Conservation (phyloP, 345 rosid genomes). For the Syzygium oleosum region DNA sequence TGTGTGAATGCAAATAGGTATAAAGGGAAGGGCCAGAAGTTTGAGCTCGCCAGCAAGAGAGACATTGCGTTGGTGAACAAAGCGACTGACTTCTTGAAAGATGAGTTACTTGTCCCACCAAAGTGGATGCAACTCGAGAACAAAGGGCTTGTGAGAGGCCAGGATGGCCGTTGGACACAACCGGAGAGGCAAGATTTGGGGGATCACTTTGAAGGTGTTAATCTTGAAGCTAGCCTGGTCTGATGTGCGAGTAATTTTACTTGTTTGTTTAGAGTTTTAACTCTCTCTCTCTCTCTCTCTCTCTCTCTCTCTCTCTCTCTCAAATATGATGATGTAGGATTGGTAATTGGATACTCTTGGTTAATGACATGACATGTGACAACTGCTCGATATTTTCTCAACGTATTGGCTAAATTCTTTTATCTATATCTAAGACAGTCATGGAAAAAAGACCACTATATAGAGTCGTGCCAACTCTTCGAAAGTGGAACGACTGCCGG, state of each 20-base stretch:
- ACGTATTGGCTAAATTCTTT: neutral
- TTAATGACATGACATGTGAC: neutral
- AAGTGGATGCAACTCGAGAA: conserved; percentile 10
- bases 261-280: neutral
- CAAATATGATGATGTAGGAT: neutral
- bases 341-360: neutral
- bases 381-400: neutral
- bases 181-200: neutral
- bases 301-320: neutral
- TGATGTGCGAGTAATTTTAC: neutral
- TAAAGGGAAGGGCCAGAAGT: conserved; percentile 11
- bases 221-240: neutral
- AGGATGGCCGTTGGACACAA: conserved; percentile 4
- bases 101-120: conserved; percentile 4
- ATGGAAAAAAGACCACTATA: neutral
- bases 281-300: neutral
- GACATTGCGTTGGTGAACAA: conserved; percentile 21
- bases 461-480: neutral
- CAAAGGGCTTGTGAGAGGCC: conserved; percentile 10
- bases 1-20: neutral
- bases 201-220: neutral
- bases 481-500: neutral
- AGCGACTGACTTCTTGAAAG: conserved; percentile 3
- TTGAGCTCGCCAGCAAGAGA: conserved; percentile 2
- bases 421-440: neutral